Conservation (phyloP, 1,139 yeast species). For the Arxiozyma heterogenica region DNA sequence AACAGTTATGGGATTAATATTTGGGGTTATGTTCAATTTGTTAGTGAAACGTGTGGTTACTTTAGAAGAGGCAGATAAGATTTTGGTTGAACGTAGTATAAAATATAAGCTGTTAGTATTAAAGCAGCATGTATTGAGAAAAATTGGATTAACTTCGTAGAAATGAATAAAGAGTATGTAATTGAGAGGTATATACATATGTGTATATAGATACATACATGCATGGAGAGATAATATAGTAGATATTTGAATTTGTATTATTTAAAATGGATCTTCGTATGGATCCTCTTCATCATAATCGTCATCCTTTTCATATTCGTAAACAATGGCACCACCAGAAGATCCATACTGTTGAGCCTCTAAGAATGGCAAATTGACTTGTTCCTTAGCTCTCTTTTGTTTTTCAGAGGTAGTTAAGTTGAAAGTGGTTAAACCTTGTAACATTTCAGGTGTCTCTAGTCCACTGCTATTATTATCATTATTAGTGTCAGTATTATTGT, state of each 20-base stretch:
- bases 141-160: slow-evolving; percentile 2
- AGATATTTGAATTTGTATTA: neutral
- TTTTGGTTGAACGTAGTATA: slow-evolving; percentile 12
- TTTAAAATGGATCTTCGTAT: slow-evolving; percentile 83
- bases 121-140: slow-evolving; percentile 9
- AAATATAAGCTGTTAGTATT: slow-evolving; percentile 13
- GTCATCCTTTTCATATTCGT: slow-evolving; percentile 74
- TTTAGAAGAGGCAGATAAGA: slow-evolving; percentile 58
- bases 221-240: too few species aligned
- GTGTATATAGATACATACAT: slow-evolving; percentile 1
- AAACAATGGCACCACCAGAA: slow-evolving; percentile 81
- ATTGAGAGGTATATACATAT: neutral
- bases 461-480: slow-evolving; percentile 28
- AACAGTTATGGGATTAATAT: slow-evolving; percentile 84
- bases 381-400: slow-evolving; percentile 70
- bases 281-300: slow-evolving; percentile 98
- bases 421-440: slow-evolving; percentile 76
- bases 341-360: slow-evolving; percentile 75
- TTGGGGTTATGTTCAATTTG: slow-evolving; percentile 78
- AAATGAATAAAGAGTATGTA: neutral
- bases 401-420: slow-evolving; percentile 66
- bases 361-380: slow-evolving; percentile 80
- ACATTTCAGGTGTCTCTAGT: slow-evolving; percentile 38
- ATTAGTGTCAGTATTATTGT: neutral
- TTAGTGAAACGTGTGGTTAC: slow-evolving; percentile 68